A percentile compares a stretch with the other conserved stretches of the same genome.
phyloP scores from a whole-genome alignment of 441 rosid genomes.

The Pelargonium citronellum region DNA sequence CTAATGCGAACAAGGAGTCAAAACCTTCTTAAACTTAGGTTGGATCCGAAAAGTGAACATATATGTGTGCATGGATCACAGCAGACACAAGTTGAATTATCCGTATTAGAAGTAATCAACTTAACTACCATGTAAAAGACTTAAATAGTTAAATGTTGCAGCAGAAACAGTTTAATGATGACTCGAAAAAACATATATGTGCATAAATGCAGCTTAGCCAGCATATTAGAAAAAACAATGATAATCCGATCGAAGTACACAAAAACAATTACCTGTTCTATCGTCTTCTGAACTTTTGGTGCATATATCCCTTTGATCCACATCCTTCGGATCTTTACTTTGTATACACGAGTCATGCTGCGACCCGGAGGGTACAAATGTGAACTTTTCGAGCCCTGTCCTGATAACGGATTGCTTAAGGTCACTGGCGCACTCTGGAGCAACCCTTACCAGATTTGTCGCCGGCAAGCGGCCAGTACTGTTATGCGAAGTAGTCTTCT shows the following conservation, averaged over 20 bases:
- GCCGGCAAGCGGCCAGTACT: conserved; percentile 50
- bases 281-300: conserved; percentile 34
- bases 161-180: not conserved
- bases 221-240: not conserved
- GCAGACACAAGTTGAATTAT: not conserved
- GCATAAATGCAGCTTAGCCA: not conserved
- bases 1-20: not conserved
- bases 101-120: too few species aligned
- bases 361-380: conserved; percentile 41
- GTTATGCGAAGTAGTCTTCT: conserved; percentile 45
- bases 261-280: conserved; percentile 39
- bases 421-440: conserved; percentile 54
- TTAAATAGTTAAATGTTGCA: too few species aligned
- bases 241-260: not conserved
- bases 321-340: conserved; percentile 46
- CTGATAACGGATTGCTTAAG: conserved; percentile 29
- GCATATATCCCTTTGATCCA: conserved; percentile 25
- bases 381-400: conserved; percentile 47
- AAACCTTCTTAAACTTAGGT: not conserved
- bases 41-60: not conserved
- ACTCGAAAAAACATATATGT: too few species aligned
- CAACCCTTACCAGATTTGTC: conserved; percentile 44
- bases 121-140: not conserved
- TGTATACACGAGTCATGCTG: conserved; percentile 43
- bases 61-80: not conserved